Base-by-base conservation (phyloP, 192 early-diverging fungal genomes). In the Coemansia reversa region DNA sequence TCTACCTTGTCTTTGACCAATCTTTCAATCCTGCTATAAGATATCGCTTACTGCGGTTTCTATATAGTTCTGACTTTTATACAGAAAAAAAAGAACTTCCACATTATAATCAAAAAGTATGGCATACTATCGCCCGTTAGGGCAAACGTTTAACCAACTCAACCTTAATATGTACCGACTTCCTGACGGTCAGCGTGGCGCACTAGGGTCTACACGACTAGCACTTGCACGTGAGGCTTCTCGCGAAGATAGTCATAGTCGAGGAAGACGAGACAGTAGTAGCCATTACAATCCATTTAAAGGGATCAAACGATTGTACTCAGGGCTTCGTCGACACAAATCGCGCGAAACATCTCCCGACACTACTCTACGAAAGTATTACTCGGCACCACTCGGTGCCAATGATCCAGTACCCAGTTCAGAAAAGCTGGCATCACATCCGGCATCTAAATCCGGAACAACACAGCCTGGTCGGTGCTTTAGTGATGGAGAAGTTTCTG, bases 101-200 rank as follows among this genome's bases (percentile, higher is more conserved):
- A 5, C 6, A 27, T n/a, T 16, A 11, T 29, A 7, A 61, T 8
- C 32, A 32, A 50, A 14, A 56, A 61, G 28, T 14, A 77, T 81
- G 79, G 72, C 77, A 48, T 80, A 80, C 55, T 39, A 67, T 18
- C 60, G 77, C 35, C 77, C 77, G 27, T 66, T 80, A 47, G 77
- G 77, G 47, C 77, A 80, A n/a, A 80, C 77, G 30, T 80, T 80
- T 58, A 80, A 80, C 62, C 77, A 80, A 62, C 72, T 80, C 55
- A 80, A 80, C 55, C 69, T 80, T 12, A 54, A 71, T 65, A 80
- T 80, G 77, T 80, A 80, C 72, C 67, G 77, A 35, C 68, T 80
- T 49, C 77, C 77, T 7, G 77, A 80, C 58, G 63, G 77, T 7
- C 71, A 80, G 72, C 77, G 77, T 59, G 77, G 77, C 19, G 77